Evolutionary conservation across 129 eudicot species (phyloP).

Genomic region (Flaveria brownii): DNA sequence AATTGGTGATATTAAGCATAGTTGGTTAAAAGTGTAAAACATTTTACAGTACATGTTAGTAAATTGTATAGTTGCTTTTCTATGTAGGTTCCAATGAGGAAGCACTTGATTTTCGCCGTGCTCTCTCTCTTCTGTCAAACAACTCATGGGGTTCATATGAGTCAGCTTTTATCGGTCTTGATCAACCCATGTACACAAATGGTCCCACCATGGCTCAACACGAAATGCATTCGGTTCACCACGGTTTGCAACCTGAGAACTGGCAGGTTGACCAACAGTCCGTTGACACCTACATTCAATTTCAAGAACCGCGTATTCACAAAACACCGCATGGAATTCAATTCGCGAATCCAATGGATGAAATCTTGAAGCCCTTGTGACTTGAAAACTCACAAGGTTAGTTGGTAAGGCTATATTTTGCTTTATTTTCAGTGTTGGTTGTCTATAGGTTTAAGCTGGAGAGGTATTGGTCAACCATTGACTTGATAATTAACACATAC

Average conservation of each 20-base stretch:
- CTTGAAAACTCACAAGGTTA: background rate
- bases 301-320: slow-evolving; percentile 42
- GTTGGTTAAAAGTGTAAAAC: too few species aligned
- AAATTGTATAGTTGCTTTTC: background rate
- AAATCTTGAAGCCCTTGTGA: slow-evolving; percentile 41
- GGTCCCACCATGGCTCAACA: slow-evolving; percentile 34
- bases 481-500: slow-evolving; percentile 4
- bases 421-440: slow-evolving; percentile 1
- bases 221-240: slow-evolving; percentile 40
- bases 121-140: slow-evolving; percentile 99
- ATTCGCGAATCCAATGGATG: slow-evolving; percentile 28
- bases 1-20: background rate
- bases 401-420: slow-evolving; percentile 13
- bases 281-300: slow-evolving; percentile 30
- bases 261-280: slow-evolving; percentile 60
- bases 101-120: slow-evolving; percentile 62
- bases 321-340: slow-evolving; percentile 31
- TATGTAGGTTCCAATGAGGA: slow-evolving; percentile 28
- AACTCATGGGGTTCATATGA: slow-evolving; percentile 59
- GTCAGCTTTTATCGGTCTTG: slow-evolving; percentile 36
- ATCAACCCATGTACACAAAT: slow-evolving; percentile 46
- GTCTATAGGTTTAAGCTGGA: slow-evolving; percentile 12
- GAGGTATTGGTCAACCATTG: slow-evolving; percentile 16
- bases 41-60: background rate
- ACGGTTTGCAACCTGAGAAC: slow-evolving; percentile 49